phyloP scores from a whole-genome alignment of 495 filamentous ascomycete genomes.

The Aspergillus nidulans region DNA sequence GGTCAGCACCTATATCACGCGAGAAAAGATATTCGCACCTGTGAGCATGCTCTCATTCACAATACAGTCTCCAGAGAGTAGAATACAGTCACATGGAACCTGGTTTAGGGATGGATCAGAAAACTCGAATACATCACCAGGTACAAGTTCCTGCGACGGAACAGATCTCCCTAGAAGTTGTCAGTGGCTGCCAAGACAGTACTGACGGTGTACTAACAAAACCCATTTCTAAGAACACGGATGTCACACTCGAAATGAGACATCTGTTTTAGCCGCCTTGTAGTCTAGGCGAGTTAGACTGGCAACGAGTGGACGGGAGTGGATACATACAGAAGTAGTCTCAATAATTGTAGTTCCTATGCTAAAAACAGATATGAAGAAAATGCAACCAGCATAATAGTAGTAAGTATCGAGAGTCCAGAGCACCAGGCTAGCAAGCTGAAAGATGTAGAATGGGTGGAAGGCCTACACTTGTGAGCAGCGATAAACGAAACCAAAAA shows the following conservation, averaged over 20 bases:
- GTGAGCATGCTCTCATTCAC: slow-evolving; percentile 99
- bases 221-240: slow-evolving; percentile 86
- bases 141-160: slow-evolving; percentile 81
- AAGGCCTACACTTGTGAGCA: slow-evolving; percentile 58
- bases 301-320: background rate
- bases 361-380: slow-evolving; percentile 88
- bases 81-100: slow-evolving; percentile 88
- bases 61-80: slow-evolving; percentile 93
- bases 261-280: slow-evolving; percentile 85
- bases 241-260: slow-evolving; percentile 94
- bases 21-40: slow-evolving; percentile 37
- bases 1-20: background rate
- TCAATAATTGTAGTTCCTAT: slow-evolving; percentile 87
- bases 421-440: slow-evolving; percentile 87
- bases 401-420: slow-evolving; percentile 97
- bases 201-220: slow-evolving; percentile 63
- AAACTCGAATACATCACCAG: slow-evolving; percentile 95
- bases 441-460: slow-evolving; percentile 98
- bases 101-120: slow-evolving; percentile 93
- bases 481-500: background rate
- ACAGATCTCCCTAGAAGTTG: slow-evolving; percentile 68
- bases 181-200: background rate
- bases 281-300: slow-evolving; percentile 55
- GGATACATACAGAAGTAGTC: slow-evolving; percentile 64
- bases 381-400: slow-evolving; percentile 95